Evolutionary conservation across 176 grass and related monocot genomes (phyloP).

Genomic region (Saccharum officinarum): DNA sequence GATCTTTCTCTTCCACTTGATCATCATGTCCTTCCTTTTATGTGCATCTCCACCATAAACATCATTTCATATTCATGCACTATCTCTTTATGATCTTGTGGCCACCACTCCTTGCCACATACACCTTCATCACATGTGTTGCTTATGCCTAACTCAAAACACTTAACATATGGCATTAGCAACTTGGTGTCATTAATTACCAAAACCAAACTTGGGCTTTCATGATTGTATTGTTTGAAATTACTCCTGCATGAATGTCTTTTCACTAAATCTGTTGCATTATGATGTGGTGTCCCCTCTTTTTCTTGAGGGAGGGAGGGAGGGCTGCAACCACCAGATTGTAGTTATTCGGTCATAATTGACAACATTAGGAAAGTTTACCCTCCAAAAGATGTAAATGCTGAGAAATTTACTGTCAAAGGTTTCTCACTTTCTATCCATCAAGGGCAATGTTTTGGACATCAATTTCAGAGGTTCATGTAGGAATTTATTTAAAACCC

Average conservation of each 20-base stretch:
- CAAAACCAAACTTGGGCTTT: too few species aligned
- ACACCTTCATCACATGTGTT: too few species aligned
- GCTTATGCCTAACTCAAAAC: too few species aligned
- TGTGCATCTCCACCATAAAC: too few species aligned
- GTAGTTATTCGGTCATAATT: conserved; percentile 50
- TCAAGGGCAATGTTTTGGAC: conserved; percentile 69
- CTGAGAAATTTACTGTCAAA: conserved; percentile 56
- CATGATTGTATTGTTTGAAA: neutral
- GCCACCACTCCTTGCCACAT: too few species aligned
- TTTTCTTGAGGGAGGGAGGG: conserved; percentile 7
- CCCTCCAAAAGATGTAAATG: conserved; percentile 62
- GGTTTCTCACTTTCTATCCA: conserved; percentile 59
- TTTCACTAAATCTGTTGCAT: neutral
- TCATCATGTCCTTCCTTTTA: too few species aligned
- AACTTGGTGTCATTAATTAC: too few species aligned
- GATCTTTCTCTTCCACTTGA: too few species aligned
- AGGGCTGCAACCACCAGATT: conserved; percentile 29
- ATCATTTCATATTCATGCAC: too few species aligned
- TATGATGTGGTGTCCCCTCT: neutral
- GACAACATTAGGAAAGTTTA: conserved; percentile 62
- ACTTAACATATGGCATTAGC: too few species aligned
- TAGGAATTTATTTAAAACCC: neutral
- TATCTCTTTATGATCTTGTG: too few species aligned
- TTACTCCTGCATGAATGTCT: neutral
- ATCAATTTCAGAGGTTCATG: conserved; percentile 9